These are phyloP conservation scores for Plasmodium gonderi DNA, from an alignment of 169 alveolate species.

Conservation along the genomic window DNA sequence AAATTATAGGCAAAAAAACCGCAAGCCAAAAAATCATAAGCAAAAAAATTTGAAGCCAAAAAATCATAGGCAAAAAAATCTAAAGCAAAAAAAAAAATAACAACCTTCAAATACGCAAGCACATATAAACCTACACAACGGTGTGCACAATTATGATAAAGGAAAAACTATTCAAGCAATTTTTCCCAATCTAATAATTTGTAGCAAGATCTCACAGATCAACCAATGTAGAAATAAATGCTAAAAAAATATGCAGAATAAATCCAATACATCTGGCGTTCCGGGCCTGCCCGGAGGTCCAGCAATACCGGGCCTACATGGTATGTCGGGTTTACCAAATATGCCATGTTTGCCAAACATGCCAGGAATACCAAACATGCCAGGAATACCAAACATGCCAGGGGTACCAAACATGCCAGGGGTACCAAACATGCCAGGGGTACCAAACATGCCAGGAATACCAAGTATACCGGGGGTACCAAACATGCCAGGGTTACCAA, in stretches of 20 bases:
- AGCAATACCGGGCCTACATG: background rate
- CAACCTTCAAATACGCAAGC: too few relatives aligned
- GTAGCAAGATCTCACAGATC: too few relatives aligned
- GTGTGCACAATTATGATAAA: background rate
- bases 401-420: background rate
- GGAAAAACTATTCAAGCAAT: background rate
- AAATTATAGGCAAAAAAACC: too few relatives aligned
- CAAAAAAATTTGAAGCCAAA: too few relatives aligned
- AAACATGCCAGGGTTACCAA: background rate
- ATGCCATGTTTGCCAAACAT: background rate
- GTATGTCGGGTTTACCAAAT: slow-evolving; percentile 6
- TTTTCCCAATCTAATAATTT: background rate
- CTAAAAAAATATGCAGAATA: background rate
- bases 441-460: background rate
- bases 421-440: background rate
- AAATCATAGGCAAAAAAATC: too few relatives aligned
- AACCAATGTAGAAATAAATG: background rate
- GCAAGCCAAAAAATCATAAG: too few relatives aligned
- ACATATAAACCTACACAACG: background rate
- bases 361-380: background rate
- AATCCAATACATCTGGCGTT: background rate
- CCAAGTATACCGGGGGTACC: background rate
- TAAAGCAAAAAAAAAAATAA: too few relatives aligned
- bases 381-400: background rate
- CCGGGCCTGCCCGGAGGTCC: background rate